phyloP scores from a whole-genome alignment of 2,329 filamentous ascomycete genomes.

The Colletotrichum australisinense region DNA sequence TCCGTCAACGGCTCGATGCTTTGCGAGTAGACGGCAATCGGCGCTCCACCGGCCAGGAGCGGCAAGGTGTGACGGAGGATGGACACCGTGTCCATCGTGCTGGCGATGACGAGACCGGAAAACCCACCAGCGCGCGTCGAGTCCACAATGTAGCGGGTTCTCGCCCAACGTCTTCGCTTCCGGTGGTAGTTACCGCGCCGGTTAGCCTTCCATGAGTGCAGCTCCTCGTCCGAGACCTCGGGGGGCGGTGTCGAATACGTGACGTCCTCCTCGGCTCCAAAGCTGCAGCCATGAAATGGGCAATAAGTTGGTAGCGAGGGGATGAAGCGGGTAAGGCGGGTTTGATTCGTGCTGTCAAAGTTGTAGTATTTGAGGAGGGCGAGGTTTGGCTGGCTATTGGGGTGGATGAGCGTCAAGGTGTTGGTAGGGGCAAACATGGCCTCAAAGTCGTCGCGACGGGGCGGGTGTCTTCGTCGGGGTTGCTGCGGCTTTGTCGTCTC shows the following conservation, averaged over 20 bases:
- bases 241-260: constrained; percentile 77
- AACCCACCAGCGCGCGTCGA: constrained; percentile 81
- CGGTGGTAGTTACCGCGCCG: constrained; percentile 88
- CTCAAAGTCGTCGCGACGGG: constrained; percentile 61
- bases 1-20: constrained; percentile 82
- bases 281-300: constrained; percentile 93
- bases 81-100: constrained; percentile 81
- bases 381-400: constrained; percentile 88
- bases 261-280: constrained; percentile 77
- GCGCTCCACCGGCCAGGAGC: constrained; percentile 83
- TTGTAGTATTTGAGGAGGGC: constrained; percentile 89
- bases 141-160: constrained; percentile 78
- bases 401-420: constrained; percentile 83
- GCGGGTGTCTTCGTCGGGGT: constrained; percentile 12
- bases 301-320: constrained; percentile 84
- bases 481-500: constrained; percentile 11
- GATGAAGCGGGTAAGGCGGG: constrained; percentile 71
- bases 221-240: constrained; percentile 65
- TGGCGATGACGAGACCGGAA: constrained; percentile 85
- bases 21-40: constrained; percentile 87
- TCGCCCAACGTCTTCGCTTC: constrained; percentile 86
- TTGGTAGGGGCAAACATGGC: constrained; percentile 77
- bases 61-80: constrained; percentile 82
- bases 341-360: constrained; percentile 78
- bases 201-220: constrained; percentile 81